Evolutionary conservation across 2,329 filamentous ascomycete genomes (phyloP), one percentile per base, ranked within the genome.

Genomic region (Colletotrichum sp.): DNA sequence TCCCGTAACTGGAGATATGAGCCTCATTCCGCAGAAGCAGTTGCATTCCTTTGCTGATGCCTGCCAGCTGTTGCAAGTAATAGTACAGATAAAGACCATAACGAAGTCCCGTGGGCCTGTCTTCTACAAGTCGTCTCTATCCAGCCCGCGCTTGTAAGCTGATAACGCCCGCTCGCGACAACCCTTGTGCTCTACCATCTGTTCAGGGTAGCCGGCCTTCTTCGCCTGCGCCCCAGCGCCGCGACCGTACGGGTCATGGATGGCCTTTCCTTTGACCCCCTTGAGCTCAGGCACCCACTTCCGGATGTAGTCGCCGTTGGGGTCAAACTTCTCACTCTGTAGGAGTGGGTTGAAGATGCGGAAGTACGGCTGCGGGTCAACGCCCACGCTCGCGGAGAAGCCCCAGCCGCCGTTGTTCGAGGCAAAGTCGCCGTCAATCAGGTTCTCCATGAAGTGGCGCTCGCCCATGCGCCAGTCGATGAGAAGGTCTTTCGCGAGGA

Each of bases 291-390:
- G 93, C 10, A 98, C 88, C 95, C 95, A 98, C 75, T 91, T 92
- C 49, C 94, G 89, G 72, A 98, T 98, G 82, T 96, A 98, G 18
- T 92, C 91, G 0, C 95, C 96, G 0, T 94, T 88, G 0, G 90
- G 87, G 82, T 98, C 96, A 80, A 98, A 98, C 84, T 94, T 96
- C 88, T 97, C 95, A 79, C 94, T 95, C 86, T 98, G 96, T 21
- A 95, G 85, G 60, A 95, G 83, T 1, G 96, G 96, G 80, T 98
- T 98, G 85, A 98, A 98, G 68, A 98, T 94, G 8, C 95, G 90
- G 78, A 98, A 98, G 82, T 98, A 98, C 0, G 96, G 95, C 84
- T 98, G 95, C 2, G 95, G 94, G 83, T 98, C 95, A 8, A 96
- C 94, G 2, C 95, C 94, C 0, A 93, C 93, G 21, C 89, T 91